Evolutionary conservation across 768 basidiomycete species (phyloP), one percentile per base, ranked within the genome.

Genomic region (Psilocybe azurescens): DNA sequence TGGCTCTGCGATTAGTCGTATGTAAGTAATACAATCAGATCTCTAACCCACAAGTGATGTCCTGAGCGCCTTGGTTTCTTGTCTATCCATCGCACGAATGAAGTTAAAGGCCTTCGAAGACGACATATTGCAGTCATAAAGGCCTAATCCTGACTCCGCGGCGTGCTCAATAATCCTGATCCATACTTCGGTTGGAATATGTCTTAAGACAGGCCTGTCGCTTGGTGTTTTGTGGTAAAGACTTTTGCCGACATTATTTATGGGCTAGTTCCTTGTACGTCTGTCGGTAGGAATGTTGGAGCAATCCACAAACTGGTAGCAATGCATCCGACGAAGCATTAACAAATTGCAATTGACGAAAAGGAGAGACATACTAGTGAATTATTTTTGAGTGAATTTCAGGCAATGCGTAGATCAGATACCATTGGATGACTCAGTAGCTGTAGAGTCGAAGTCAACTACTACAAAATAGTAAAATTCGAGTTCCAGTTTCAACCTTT

Each of bases 131-230:
- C 66, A 67, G 20, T 71, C 67, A 49, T 71, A 63, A 11, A 65
- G 14, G 20, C 36, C 46, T 29, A 39, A 44, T 30, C 53, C 64
- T 3, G 71, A 69, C 5, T 66, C 70, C 10, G 72, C 70, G 24
- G 74, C 77, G 29, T 64, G 54, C 29, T 67, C 68, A 18, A 76
- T 56, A 18, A 76, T 72, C 1, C 63, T 53, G 3, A 62, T 44
- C 70, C 74, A 73, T 18, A 76, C 39, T 57, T 78, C 75, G 28
- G 70, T 61, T 8, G 77, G 75, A 10, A 78, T 54, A 24, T 65
- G 52, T 14, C 67, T 61, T 8, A 49, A 20, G 11, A 33, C 33
- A 4, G 52, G 52, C 8, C 13, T 38, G 9, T 5, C 3, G 11
- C 11, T 14, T 36, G 33, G 52, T n/a, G 32, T 53, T 53, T 53